Conservation (phyloP, 805 yeast genomes). For the Metschnikowia borealis region DNA sequence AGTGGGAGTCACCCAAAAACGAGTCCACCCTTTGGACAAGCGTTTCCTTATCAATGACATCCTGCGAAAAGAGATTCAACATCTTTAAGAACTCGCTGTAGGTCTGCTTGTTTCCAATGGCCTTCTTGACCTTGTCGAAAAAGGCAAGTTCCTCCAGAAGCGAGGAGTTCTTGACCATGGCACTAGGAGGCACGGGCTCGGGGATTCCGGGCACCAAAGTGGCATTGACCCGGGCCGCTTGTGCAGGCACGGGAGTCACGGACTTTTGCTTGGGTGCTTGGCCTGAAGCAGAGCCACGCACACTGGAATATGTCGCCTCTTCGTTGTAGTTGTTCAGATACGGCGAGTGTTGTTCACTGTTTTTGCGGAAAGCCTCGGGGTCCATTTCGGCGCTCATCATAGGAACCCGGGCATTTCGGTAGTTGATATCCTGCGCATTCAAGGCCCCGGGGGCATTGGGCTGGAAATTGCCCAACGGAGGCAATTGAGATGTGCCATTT, state of each 20-base stretch:
- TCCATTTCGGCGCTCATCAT: constrained; percentile 8
- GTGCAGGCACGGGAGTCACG: constrained; percentile 13
- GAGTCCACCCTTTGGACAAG: constrained; percentile 81
- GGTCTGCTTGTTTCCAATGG: constrained; percentile 81
- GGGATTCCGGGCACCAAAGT: constrained; percentile 82
- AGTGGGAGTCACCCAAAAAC: constrained; percentile 71
- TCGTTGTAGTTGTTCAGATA: constrained; percentile 35
- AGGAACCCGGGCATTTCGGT: constrained; percentile 7
- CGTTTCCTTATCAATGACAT: constrained; percentile 77
- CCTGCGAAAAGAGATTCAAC: constrained; percentile 83
- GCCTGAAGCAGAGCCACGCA: constrained; percentile 34
- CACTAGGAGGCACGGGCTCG: constrained; percentile 62
- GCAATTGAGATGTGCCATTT: constrained; percentile 49
- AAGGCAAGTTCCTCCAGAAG: constrained; percentile 82
- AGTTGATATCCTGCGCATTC: constrained; percentile 27
- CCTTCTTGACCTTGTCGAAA: constrained; percentile 87
- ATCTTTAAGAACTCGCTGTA: constrained; percentile 91
- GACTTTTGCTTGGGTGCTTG: constrained; percentile 8
- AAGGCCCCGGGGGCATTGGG: constrained; percentile 47
- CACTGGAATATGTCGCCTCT: constrained; percentile 47
- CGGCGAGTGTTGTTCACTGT: constrained; percentile 24
- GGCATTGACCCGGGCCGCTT: constrained; percentile 44
- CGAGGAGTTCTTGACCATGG: constrained; percentile 48
- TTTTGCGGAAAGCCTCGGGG: constrained; percentile 8
- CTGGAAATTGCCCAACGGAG: constrained; percentile 86